Evolutionary conservation across 2,329 filamentous ascomycete species (phyloP), one percentile per base, ranked within the genome.

Genomic region (Cladophialophora immunda): DNA sequence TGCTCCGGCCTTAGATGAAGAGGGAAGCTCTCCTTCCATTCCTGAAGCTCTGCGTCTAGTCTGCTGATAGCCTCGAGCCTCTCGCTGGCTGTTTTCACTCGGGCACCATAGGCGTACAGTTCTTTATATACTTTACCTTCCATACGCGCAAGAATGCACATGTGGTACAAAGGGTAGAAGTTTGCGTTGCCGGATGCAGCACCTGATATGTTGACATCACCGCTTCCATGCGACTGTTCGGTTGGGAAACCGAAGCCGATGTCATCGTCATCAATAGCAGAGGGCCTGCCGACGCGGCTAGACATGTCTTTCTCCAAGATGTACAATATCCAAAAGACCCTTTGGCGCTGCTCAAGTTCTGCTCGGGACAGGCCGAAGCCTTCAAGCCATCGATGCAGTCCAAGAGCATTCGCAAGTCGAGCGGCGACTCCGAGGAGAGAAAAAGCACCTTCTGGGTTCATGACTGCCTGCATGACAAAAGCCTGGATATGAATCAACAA

Each of bases 291-390:
- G 30, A 62, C 41, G 2, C 66, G 61, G 9, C 38, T 57, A 13
- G 62, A 52, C 30, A 68, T 15, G 22, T 68, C 66, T 32, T 64
- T 68, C 30, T 68, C 66, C 19, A 68, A 7, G 34, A 62, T 55
- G 52, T 62, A 68, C 41, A 65, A 19, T 27, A 68, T 54, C 66
- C 66, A 68, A 29, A 65, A 68, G n/a, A 68, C 66, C 19, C 62
- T 56, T 53, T 68, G 66, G 17, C 62, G 62, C 22, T 68, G 66
- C 25, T 62, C 45, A 9, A 64, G 34, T 27, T 67, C 65, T 30
- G 56, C 32, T n/a, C 57, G 32, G n/a, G 54, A 29, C 17, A 67
- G 47, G 27, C 65, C 65, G 45, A 67, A 67, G n/a, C 65, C 60
- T 38, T 60, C 55, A 32, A 67, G 65, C 34, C 50, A 59, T 45